phyloP scores from a whole-genome alignment of 768 basidiomycete genomes.

The Lentinus tigrinus region DNA sequence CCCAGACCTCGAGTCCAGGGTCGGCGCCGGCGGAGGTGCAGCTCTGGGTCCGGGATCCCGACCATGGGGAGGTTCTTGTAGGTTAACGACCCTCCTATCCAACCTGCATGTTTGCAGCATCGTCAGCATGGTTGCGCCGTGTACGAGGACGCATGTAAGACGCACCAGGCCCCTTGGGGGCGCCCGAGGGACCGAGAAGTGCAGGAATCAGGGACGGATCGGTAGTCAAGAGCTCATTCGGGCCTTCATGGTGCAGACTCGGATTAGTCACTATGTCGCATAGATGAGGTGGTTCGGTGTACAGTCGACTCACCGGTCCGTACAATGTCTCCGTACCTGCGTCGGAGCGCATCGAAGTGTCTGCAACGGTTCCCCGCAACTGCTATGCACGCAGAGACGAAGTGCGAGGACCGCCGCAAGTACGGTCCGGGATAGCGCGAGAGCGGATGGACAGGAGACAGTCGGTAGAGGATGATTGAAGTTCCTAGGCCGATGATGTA shows the following conservation, averaged over 20 bases:
- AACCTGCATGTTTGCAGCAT: not conserved
- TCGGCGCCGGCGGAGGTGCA: slow-evolving; percentile 45
- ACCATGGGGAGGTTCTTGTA: slow-evolving; percentile 13
- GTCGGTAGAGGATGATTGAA: slow-evolving; percentile 10
- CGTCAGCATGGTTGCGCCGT: not conserved
- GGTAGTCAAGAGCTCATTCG: slow-evolving; percentile 44
- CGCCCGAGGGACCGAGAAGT: slow-evolving; percentile 31
- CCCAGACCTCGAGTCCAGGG: slow-evolving; percentile 52
- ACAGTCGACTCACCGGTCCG: slow-evolving; percentile 34
- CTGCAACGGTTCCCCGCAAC: slow-evolving; percentile 30
- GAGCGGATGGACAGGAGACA: slow-evolving; percentile 17
- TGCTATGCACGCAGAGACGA: slow-evolving; percentile 24
- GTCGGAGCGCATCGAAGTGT: slow-evolving; percentile 31
- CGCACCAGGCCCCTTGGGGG: slow-evolving; percentile 42
- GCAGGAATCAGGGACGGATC: slow-evolving; percentile 32
- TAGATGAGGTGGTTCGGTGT: too few relatives aligned
- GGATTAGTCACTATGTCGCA: too few relatives aligned
- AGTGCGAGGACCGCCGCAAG: slow-evolving; percentile 27
- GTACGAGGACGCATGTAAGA: slow-evolving; percentile 32
- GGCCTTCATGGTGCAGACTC: slow-evolving; percentile 36
- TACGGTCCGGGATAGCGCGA: slow-evolving; percentile 23
- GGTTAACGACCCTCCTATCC: not conserved
- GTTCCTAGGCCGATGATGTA: not conserved
- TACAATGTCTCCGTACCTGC: slow-evolving; percentile 37
- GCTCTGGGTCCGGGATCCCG: slow-evolving; percentile 18